Evolutionary conservation across 2,329 filamentous ascomycete species (phyloP).

Genomic region (Aspergillus pseudotamarii): DNA sequence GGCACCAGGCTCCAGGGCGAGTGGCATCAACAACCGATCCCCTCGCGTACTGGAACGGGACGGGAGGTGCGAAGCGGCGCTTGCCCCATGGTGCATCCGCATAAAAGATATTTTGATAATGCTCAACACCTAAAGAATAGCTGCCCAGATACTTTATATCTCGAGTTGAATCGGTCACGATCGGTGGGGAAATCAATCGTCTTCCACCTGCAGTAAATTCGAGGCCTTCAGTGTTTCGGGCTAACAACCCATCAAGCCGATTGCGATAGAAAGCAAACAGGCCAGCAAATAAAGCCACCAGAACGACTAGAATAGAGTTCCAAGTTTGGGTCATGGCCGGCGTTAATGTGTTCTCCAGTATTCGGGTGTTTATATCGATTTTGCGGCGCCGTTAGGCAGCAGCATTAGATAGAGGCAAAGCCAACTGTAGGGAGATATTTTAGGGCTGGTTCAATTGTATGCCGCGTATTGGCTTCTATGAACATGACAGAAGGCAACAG

Average conservation of each 20-base stretch:
- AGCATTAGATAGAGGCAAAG: neutral
- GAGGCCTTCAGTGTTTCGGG: neutral
- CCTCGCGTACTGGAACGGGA: constrained; percentile 10
- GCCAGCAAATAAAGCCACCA: neutral
- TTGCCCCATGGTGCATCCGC: constrained; percentile 18
- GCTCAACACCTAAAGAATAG: constrained; percentile 10
- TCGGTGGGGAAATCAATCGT: neutral
- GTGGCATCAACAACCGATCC: constrained; percentile 22
- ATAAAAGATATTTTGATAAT: constrained; percentile 25
- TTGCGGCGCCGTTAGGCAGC: neutral
- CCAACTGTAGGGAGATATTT: too few species aligned
- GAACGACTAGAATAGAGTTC: neutral
- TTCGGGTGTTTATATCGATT: neutral
- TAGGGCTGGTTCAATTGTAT: too few species aligned
- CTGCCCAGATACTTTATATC: constrained; percentile 18
- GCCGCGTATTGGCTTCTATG: too few species aligned
- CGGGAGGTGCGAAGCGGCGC: constrained; percentile 19
- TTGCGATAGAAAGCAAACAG: neutral
- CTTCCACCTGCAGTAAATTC: neutral
- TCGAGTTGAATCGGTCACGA: constrained; percentile 4
- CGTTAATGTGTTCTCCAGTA: neutral
- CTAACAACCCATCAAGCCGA: neutral
- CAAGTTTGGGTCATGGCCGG: neutral
- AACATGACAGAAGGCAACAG: too few species aligned
- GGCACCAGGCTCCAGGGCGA: constrained; percentile 21